Evolutionary conservation across 257 asterid species (phyloP), one percentile per base, ranked within the genome.

Genomic region (Apocynum venetum): DNA sequence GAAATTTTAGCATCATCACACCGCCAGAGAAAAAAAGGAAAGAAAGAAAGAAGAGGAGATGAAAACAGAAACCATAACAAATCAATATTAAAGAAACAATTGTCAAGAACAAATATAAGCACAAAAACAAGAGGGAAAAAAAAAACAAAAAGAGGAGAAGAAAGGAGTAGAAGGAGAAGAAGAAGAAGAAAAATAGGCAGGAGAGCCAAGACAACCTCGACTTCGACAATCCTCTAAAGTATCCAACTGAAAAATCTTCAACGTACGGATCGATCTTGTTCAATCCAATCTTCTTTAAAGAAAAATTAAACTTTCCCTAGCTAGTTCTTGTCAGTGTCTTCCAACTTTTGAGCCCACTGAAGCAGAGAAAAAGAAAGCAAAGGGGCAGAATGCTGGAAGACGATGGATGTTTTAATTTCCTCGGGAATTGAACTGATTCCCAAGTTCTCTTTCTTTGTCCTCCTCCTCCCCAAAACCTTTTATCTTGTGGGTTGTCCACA

Each of bases 361-460:
- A 66, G 83, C 75, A 82, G 82, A 78, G 80, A 74, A 68, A 77
- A 63, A 73, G 47, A 44, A 36, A 46, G 31, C 4, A 71, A 73
- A 52, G 56, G 13, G 66, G 46, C 73, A 57, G 78, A 84, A 75
- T 61, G 83, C 65, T 20, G 60, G 71, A 56, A 48, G 46, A 66
- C 64, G 73, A 78, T 51, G 76, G 51, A 46, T 46, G 7, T 46
- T 6, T 25, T 25, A 25, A 25, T 82, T 38, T 75, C 87, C 89
- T 87, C 85, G 93, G 90, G 93, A 90, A 87, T 81, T 81, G 91
- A 84, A 89, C 20, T 78, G 74, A 65, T 31, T 12, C 13, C 43
- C 35, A 49, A 35, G 40, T 31, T 25, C 70, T 8, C 57, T 25
- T 25, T 53, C 44, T 49, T 78, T 47, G 65, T 44, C 47, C 6